A percentile compares a stretch with the other conserved stretches of the same genome.
Evolutionary conservation across 2,329 filamentous ascomycete genomes (phyloP).

Genomic region (Paraphaeosphaeria minitans): DNA sequence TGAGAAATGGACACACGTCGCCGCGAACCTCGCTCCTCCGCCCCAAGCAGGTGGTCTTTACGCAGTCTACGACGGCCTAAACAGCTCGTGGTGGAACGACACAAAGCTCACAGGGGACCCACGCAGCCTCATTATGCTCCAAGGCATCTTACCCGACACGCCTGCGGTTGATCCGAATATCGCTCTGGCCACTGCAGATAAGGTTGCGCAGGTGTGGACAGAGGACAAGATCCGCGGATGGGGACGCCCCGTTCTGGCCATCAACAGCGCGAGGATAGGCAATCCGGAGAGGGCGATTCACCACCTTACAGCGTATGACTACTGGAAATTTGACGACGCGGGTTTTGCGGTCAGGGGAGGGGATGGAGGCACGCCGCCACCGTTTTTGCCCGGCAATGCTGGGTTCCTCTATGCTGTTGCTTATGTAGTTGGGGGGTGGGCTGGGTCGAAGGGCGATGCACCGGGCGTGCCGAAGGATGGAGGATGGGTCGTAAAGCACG

Average conservation of each 20-base stretch:
- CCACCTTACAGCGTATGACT: conserved; percentile 50
- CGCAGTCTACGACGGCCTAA: conserved; percentile 59
- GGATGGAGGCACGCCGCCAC: conserved; percentile 59
- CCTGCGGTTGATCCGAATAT: conserved; percentile 28
- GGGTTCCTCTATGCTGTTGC: conserved; percentile 58
- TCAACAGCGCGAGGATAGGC: conserved; percentile 35
- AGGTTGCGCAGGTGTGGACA: conserved; percentile 37
- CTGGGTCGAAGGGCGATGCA: conserved; percentile 39
- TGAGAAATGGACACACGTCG: conserved; percentile 54
- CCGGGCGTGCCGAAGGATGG: conserved; percentile 31
- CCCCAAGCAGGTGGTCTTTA: conserved; percentile 59
- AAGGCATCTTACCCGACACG: conserved; percentile 20
- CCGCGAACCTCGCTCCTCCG: conserved; percentile 59
- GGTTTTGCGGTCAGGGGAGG: conserved; percentile 62
- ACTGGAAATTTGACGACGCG: conserved; percentile 60
- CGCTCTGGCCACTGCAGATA: conserved; percentile 31
- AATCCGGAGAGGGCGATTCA: conserved; percentile 36
- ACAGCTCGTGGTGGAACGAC: conserved; percentile 38
- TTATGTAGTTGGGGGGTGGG: conserved; percentile 64
- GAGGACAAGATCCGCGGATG: conserved; percentile 36
- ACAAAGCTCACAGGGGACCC: conserved; percentile 38
- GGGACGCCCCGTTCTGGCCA: conserved; percentile 37
- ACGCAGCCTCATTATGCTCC: conserved; percentile 36
- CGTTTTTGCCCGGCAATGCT: conserved; percentile 61
- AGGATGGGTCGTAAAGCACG: conserved; percentile 30